phyloP scores from a whole-genome alignment of 495 filamentous ascomycete species.

The Gamarada debralockiae region DNA sequence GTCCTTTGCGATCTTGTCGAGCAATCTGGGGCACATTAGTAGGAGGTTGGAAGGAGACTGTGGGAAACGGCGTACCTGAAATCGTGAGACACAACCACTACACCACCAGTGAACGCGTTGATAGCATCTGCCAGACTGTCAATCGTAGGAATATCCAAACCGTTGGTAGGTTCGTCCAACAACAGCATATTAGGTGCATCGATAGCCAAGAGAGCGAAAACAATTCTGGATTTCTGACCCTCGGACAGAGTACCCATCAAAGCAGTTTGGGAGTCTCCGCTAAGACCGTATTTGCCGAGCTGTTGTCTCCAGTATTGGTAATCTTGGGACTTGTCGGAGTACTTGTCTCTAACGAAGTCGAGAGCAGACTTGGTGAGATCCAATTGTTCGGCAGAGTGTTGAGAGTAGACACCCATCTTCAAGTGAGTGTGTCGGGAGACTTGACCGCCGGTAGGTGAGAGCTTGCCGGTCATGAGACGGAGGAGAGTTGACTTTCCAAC shows the following conservation, averaged over 20 bases:
- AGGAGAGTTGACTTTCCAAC: conserved; percentile 99
- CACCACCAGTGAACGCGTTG: conserved; percentile 92
- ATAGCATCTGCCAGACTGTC: conserved; percentile 97
- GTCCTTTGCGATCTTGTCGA: conserved; percentile 99
- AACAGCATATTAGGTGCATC: conserved; percentile 97
- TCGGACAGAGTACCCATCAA: conserved; percentile 97
- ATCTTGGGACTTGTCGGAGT: conserved; percentile 82
- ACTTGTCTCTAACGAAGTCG: conserved; percentile 97
- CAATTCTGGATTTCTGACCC: conserved; percentile 95
- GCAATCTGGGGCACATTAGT: conserved; percentile 53
- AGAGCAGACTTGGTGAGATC: conserved; percentile 96
- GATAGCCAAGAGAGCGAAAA: conserved; percentile 94
- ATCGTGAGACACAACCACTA: conserved; percentile 97
- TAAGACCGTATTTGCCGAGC: conserved; percentile 89
- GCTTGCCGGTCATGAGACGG: conserved; percentile 94
- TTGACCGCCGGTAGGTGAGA: conserved; percentile 76
- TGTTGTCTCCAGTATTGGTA: conserved; percentile 99
- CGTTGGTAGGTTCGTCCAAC: conserved; percentile 98
- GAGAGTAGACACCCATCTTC: conserved; percentile 95
- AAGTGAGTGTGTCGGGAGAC: conserved; percentile 94
- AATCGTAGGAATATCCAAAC: conserved; percentile 98
- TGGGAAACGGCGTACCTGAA: conserved; percentile 71
- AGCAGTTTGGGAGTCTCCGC: conserved; percentile 89
- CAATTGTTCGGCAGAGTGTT: conserved; percentile 97
- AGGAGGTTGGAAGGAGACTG: background rate